Evolutionary conservation across 2,329 filamentous ascomycete genomes (phyloP).

Genomic region (Epicoccum nigrum): DNA sequence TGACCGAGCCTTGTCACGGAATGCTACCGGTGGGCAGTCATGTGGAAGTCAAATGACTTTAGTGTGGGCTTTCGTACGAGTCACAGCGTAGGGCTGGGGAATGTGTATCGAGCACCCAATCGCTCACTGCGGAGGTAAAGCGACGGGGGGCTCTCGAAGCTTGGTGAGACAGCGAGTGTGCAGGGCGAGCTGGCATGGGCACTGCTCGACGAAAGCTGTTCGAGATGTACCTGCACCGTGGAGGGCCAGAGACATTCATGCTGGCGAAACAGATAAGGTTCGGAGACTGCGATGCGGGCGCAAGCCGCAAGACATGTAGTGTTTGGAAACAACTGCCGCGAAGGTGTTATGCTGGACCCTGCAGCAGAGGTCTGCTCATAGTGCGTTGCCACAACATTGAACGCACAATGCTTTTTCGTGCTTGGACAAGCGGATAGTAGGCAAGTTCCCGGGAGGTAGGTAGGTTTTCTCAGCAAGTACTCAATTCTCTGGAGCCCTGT

Average conservation of each 20-base stretch:
- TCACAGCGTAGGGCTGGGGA: neutral
- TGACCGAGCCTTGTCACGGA: neutral
- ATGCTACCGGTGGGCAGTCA: too few relatives aligned
- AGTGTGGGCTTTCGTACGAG: neutral
- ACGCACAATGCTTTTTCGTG: too few relatives aligned
- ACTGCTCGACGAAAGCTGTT: neutral
- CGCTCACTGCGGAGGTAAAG: neutral
- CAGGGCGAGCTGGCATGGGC: neutral
- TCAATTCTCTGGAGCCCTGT: too few relatives aligned
- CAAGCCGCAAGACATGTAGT: neutral
- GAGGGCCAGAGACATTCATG: neutral
- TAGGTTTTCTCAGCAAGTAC: too few relatives aligned
- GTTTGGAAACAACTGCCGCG: slow-evolving; percentile 12
- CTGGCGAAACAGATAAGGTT: slow-evolving; percentile 2
- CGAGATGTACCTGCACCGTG: too few relatives aligned
- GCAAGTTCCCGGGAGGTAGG: too few relatives aligned
- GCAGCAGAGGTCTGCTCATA: too few relatives aligned
- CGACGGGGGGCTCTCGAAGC: slow-evolving; percentile 10
- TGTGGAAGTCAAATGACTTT: too few relatives aligned
- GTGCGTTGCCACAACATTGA: too few relatives aligned
- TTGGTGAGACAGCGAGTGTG: slow-evolving; percentile 10
- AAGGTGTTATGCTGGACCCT: too few relatives aligned
- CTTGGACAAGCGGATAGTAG: too few relatives aligned
- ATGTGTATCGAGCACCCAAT: neutral
- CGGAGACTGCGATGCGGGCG: neutral